Conservation (phyloP, 225 moss, liverwort and hornwort species). For the Ulota crispa region DNA sequence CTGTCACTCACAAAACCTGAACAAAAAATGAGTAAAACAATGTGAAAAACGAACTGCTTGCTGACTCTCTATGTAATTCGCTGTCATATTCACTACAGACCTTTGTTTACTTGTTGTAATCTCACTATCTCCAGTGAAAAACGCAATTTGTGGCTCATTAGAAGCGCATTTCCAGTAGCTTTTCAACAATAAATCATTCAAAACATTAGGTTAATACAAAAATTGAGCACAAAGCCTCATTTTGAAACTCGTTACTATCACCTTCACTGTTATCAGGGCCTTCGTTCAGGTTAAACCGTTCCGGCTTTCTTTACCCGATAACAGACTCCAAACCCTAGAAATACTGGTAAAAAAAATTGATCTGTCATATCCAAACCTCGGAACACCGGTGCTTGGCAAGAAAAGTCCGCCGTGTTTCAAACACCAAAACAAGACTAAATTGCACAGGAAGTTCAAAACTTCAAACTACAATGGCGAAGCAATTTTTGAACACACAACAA, state of each 20-base stretch:
- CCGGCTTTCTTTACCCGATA: background rate
- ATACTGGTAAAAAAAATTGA: background rate
- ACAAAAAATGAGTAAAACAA: background rate
- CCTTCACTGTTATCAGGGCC: background rate
- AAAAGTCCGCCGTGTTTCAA: background rate
- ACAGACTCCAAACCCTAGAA: conserved; percentile 13
- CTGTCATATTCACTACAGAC: background rate
- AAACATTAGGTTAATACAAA: background rate
- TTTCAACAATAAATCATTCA: background rate
- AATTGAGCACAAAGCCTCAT: background rate
- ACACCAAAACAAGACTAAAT: background rate
- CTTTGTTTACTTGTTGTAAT: background rate
- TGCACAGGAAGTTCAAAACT: background rate
- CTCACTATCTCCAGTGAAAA: background rate
- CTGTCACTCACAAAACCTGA: background rate
- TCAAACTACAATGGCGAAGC: background rate
- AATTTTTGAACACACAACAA: background rate
- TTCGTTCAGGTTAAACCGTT: background rate
- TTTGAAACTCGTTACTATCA: background rate
- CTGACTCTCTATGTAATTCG: background rate
- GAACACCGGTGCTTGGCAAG: background rate
- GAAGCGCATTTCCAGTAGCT: background rate
- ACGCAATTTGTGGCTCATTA: background rate
- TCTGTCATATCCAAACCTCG: background rate
- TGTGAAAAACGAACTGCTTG: background rate